Evolutionary conservation across 106 monocot species (phyloP).

Genomic region (Acanthochlamys bracteata): DNA sequence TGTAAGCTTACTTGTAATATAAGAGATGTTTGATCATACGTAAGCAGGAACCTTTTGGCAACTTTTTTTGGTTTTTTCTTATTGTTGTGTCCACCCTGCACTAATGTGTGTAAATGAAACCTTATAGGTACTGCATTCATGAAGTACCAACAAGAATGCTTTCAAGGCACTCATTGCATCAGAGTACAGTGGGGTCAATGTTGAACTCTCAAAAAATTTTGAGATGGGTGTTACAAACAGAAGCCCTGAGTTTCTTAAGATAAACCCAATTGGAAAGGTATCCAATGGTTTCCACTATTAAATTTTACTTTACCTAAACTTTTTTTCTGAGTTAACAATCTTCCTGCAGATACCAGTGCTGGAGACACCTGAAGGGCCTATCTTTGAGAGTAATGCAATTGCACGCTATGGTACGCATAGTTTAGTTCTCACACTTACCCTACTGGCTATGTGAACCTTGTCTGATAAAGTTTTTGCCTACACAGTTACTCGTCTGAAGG

Average conservation of each 20-base stretch:
- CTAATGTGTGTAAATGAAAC: no score
- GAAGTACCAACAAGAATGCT: conserved; percentile 54
- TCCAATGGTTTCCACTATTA: no score
- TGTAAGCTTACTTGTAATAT: no score
- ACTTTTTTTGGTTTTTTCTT: no score
- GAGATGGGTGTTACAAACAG: conserved; percentile 84
- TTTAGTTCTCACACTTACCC: no score
- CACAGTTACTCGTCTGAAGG: conserved; percentile 63
- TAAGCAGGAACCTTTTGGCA: no score
- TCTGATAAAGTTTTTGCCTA: not conserved
- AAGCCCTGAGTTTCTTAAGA: conserved; percentile 71
- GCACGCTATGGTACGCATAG: conserved; percentile 63
- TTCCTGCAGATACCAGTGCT: conserved; percentile 66
- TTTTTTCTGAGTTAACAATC: not conserved
- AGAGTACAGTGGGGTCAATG: conserved; percentile 60
- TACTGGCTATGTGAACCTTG: no score
- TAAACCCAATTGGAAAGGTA: conserved; percentile 93
- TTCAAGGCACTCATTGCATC: conserved; percentile 80
- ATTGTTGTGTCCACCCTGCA: no score
- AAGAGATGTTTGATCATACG: no score
- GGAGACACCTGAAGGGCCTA: conserved; percentile 81
- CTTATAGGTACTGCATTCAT: conserved; percentile 43
- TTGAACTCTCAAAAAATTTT: conserved; percentile 62
- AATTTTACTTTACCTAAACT: no score
- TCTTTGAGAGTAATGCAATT: conserved; percentile 91